These are phyloP conservation scores for Aaosphaeria pasadenensis DNA, from an alignment of 2,329 filamentous ascomycete genomes.

Conservation along the genomic window DNA sequence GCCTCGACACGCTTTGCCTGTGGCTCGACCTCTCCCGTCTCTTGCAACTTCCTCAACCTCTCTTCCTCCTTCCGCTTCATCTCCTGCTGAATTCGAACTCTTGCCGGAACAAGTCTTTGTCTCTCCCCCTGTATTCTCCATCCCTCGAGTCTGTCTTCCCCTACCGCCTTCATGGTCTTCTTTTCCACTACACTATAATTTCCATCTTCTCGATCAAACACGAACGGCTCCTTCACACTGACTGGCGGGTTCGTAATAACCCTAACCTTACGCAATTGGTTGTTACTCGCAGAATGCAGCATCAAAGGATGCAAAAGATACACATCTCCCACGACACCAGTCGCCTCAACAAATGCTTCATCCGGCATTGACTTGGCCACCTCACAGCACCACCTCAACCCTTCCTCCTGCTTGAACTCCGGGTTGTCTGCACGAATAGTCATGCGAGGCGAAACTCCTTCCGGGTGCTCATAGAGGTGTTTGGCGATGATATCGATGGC, in stretches of 20 bases:
- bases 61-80: slow-evolving; percentile 51
- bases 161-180: slow-evolving; percentile 52
- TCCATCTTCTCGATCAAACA: slow-evolving; percentile 49
- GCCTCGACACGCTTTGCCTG: slow-evolving; percentile 9
- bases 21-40: slow-evolving; percentile 10
- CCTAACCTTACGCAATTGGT: slow-evolving; percentile 46
- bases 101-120: slow-evolving; percentile 51
- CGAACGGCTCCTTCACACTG: slow-evolving; percentile 50
- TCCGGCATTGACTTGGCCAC: slow-evolving; percentile 34
- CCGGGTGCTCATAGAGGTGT: slow-evolving; percentile 58
- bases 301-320: slow-evolving; percentile 60
- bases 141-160: slow-evolving; percentile 45
- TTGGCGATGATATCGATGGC: slow-evolving; percentile 57
- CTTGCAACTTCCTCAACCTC: slow-evolving; percentile 39
- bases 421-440: slow-evolving; percentile 50
- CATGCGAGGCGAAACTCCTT: slow-evolving; percentile 66
- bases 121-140: slow-evolving; percentile 54
- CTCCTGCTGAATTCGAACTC: slow-evolving; percentile 46
- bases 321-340: slow-evolving; percentile 55
- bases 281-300: slow-evolving; percentile 55
- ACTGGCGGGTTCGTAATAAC: slow-evolving; percentile 58
- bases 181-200: slow-evolving; percentile 56
- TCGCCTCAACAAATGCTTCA: slow-evolving; percentile 53
- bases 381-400: slow-evolving; percentile 46
- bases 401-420: slow-evolving; percentile 42